Conservation (phyloP, 192 early-diverging fungal genomes). For the Kickxella alabastrina region DNA sequence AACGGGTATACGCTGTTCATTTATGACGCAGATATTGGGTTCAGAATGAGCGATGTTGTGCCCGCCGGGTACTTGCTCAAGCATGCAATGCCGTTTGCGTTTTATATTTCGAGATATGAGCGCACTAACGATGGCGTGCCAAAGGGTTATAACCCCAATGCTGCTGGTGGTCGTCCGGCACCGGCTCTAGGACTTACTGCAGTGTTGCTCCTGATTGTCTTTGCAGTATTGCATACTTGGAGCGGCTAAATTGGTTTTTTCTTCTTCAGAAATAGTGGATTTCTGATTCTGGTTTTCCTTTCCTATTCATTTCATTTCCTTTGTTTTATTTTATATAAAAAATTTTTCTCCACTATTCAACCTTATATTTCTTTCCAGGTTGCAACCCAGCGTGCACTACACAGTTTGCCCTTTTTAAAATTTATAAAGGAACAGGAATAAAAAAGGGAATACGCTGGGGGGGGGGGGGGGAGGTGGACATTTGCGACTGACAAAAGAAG, state of each 20-base stretch:
- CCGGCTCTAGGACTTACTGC: constrained; percentile 8
- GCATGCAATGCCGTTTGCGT: constrained; percentile 52
- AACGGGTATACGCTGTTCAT: constrained; percentile 51
- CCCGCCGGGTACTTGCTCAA: constrained; percentile 50
- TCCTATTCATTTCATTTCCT: background rate
- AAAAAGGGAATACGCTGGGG: no score
- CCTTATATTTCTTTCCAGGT: no score
- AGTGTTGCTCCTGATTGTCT: constrained; percentile 10
- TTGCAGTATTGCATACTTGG: background rate
- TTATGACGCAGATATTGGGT: constrained; percentile 52
- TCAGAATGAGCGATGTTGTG: constrained; percentile 49
- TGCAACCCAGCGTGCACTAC: no score
- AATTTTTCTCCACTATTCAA: background rate
- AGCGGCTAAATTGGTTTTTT: background rate
- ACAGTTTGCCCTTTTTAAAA: no score
- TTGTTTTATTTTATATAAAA: background rate
- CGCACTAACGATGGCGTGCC: constrained; percentile 51
- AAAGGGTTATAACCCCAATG: constrained; percentile 44
- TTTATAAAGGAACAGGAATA: no score
- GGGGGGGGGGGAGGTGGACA: no score
- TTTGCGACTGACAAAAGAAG: no score
- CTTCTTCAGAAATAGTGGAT: no score
- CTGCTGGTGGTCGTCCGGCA: constrained; percentile 13
- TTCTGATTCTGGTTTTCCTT: background rate
- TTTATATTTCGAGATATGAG: constrained; percentile 47